Conservation (phyloP, 176 grass and related monocot species). For the sorghum (Sorghum bicolor) region DNA sequence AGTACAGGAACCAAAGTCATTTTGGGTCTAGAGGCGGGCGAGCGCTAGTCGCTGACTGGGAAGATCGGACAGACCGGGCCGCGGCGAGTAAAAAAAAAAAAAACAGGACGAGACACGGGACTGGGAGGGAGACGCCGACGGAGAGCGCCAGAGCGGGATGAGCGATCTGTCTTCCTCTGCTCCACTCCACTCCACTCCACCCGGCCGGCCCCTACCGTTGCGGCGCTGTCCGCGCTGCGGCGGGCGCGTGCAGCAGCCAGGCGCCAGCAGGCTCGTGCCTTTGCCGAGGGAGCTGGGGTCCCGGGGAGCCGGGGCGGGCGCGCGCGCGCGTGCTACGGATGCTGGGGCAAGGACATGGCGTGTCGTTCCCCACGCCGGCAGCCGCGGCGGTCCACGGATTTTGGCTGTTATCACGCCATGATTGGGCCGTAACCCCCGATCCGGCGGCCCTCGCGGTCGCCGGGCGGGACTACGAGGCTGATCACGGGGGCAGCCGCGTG, state of each 20-base stretch:
- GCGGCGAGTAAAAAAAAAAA: too few species aligned
- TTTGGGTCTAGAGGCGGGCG: too few species aligned
- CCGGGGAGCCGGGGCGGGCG: background rate
- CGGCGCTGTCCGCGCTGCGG: background rate
- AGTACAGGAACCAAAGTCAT: too few species aligned
- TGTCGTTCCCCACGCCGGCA: slow-evolving; percentile 27
- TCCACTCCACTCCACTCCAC: too few species aligned
- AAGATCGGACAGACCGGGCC: too few species aligned
- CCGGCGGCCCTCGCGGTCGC: background rate
- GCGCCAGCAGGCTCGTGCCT: background rate
- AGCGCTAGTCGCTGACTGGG: too few species aligned
- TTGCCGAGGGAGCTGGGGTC: slow-evolving; percentile 12
- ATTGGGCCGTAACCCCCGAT: slow-evolving; percentile 10
- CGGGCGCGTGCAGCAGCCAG: background rate
- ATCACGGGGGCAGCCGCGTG: slow-evolving; percentile 21
- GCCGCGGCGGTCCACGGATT: slow-evolving; percentile 20
- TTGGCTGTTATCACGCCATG: slow-evolving; percentile 15
- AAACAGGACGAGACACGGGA: too few species aligned
- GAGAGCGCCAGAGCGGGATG: too few species aligned
- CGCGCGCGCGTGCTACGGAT: slow-evolving; percentile 14
- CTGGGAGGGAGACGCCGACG: too few species aligned
- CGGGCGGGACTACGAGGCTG: slow-evolving; percentile 28
- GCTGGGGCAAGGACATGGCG: slow-evolving; percentile 34
- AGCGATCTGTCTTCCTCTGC: background rate
- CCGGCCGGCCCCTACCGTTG: background rate